These are phyloP conservation scores for Thermothielavioides terrestris DNA, from an alignment of 495 filamentous ascomycete species.

Conservation along the genomic window DNA sequence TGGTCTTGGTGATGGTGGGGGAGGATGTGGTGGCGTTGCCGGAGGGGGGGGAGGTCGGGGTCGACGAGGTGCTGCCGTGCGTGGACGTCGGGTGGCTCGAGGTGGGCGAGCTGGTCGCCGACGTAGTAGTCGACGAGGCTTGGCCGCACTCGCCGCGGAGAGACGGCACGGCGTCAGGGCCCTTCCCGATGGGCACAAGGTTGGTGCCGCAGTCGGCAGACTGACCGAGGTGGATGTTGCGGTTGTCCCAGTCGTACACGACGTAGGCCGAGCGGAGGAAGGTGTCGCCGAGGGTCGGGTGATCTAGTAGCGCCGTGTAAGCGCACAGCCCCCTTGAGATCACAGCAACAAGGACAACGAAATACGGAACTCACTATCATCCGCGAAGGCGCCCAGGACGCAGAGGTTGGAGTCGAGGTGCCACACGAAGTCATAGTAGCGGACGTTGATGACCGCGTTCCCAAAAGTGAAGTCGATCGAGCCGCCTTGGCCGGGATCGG, in stretches of 20 bases:
- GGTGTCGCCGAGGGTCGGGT: slow-evolving; percentile 74
- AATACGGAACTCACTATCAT: slow-evolving; percentile 17
- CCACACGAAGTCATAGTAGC: slow-evolving; percentile 59
- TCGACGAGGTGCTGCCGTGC: not conserved
- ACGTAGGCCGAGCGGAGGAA: slow-evolving; percentile 88
- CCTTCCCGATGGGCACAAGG: slow-evolving; percentile 17
- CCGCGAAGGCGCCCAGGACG: slow-evolving; percentile 44
- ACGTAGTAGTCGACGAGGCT: not conserved
- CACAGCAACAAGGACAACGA: not conserved
- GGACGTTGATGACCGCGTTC: slow-evolving; percentile 40
- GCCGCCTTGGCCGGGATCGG: slow-evolving; percentile 40
- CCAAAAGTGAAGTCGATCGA: slow-evolving; percentile 54
- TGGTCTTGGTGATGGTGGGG: slow-evolving; percentile 16
- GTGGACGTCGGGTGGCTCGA: not conserved
- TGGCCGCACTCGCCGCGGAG: slow-evolving; percentile 7
- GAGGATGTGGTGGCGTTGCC: slow-evolving; percentile 7
- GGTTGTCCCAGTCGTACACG: slow-evolving; percentile 85
- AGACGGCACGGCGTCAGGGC: slow-evolving; percentile 18
- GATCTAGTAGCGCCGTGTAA: slow-evolving; percentile 33
- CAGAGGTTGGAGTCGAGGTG: slow-evolving; percentile 17
- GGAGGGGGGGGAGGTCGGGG: not conserved
- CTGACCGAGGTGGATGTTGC: slow-evolving; percentile 77
- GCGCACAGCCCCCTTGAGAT: not conserved
- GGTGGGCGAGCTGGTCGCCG: not conserved
- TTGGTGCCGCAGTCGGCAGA: slow-evolving; percentile 22